phyloP scores from a whole-genome alignment of 2,329 filamentous ascomycete species.

The Xenoacremonium recifei region DNA sequence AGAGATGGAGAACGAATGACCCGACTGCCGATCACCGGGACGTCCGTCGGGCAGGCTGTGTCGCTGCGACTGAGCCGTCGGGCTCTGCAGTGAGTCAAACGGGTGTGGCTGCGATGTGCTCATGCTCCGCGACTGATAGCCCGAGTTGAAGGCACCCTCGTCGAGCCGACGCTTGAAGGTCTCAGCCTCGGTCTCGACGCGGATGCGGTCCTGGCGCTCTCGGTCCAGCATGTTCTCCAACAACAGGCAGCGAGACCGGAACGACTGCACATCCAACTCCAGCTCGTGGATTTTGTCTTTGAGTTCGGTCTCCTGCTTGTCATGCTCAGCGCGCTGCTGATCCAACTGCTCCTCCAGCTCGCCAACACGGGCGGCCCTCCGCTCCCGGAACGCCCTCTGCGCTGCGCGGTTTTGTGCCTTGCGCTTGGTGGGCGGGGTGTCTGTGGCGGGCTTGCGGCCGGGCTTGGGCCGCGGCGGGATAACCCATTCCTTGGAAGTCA shows the following conservation, averaged over 20 bases:
- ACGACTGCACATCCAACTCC: slow-evolving; percentile 65
- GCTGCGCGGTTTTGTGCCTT: slow-evolving; percentile 94
- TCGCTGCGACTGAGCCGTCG: slow-evolving; percentile 23
- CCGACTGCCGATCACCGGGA: slow-evolving; percentile 26
- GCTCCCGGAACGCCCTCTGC: slow-evolving; percentile 85
- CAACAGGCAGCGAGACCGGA: slow-evolving; percentile 58
- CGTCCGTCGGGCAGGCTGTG: slow-evolving; percentile 27
- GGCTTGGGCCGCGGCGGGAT: slow-evolving; percentile 84
- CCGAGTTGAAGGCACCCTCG: slow-evolving; percentile 25
- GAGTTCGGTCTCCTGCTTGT: slow-evolving; percentile 56
- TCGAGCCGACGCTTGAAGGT: slow-evolving; percentile 30
- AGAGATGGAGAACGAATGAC: slow-evolving; percentile 52
- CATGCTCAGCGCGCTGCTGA: slow-evolving; percentile 55
- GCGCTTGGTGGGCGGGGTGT: slow-evolving; percentile 88
- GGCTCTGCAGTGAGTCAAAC: slow-evolving; percentile 27
- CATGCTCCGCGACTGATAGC: slow-evolving; percentile 26
- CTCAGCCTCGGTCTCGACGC: slow-evolving; percentile 40
- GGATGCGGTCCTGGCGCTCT: slow-evolving; percentile 50
- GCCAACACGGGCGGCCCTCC: slow-evolving; percentile 79
- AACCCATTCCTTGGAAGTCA: slow-evolving; percentile 84
- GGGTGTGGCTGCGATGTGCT: slow-evolving; percentile 25
- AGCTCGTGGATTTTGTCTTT: slow-evolving; percentile 57
- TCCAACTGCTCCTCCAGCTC: slow-evolving; percentile 69
- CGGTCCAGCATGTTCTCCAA: slow-evolving; percentile 63
- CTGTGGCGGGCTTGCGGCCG: slow-evolving; percentile 88